Evolutionary conservation across 2,329 filamentous ascomycete species (phyloP).

Genomic region (Hypoxylon sp.): DNA sequence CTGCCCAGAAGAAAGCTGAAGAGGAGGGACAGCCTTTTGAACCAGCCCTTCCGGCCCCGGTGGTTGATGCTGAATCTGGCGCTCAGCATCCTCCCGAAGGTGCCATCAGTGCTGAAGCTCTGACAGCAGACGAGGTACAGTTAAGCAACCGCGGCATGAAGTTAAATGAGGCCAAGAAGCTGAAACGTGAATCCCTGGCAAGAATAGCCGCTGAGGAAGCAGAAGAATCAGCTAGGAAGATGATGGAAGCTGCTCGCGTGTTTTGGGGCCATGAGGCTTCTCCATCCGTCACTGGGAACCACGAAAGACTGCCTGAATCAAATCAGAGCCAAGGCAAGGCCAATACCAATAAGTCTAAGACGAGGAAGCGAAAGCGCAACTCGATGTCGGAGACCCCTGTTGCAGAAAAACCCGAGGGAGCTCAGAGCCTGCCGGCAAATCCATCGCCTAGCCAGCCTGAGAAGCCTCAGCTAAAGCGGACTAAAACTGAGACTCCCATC

Average conservation of each 20-base stretch:
- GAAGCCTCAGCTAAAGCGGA: slow-evolving; percentile 63
- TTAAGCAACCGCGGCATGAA: slow-evolving; percentile 82
- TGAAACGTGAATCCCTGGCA: slow-evolving; percentile 76
- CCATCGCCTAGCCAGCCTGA: slow-evolving; percentile 49
- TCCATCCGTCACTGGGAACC: slow-evolving; percentile 53
- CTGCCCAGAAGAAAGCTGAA: slow-evolving; percentile 75
- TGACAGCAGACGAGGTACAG: slow-evolving; percentile 73
- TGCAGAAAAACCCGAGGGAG: slow-evolving; percentile 52
- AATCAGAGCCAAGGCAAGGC: slow-evolving; percentile 49
- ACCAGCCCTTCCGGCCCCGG: slow-evolving; percentile 58
- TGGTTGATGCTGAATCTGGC: slow-evolving; percentile 66
- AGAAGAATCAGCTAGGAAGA: slow-evolving; percentile 69
- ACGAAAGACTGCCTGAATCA: slow-evolving; percentile 53
- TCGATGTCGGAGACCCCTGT: slow-evolving; percentile 53
- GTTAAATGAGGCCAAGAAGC: slow-evolving; percentile 82
- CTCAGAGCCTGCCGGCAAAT: slow-evolving; percentile 28
- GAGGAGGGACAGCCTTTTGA: slow-evolving; percentile 75
- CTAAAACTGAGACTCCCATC: slow-evolving; percentile 71
- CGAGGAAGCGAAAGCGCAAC: slow-evolving; percentile 64
- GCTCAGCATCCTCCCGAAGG: slow-evolving; percentile 70
- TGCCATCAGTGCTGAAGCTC: slow-evolving; percentile 70
- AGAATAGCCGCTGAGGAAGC: slow-evolving; percentile 74
- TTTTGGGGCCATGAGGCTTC: slow-evolving; percentile 57
- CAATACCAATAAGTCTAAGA: slow-evolving; percentile 47
- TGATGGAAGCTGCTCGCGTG: slow-evolving; percentile 64